These are phyloP conservation scores for Fusarium sterilihyphosum DNA, from an alignment of 2,329 filamentous ascomycete species.

Conservation along the genomic window DNA sequence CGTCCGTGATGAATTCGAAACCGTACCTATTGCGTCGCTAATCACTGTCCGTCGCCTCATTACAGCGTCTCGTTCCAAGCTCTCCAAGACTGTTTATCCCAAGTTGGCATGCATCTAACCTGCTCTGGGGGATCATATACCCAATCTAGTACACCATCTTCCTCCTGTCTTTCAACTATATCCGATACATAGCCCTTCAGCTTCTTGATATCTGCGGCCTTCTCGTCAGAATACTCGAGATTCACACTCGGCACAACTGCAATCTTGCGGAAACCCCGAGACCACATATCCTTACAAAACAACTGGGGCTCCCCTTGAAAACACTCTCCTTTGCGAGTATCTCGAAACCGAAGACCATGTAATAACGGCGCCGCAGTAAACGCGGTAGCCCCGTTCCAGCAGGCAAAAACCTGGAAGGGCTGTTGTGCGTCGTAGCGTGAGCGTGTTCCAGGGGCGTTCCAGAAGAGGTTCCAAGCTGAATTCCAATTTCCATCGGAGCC, in stretches of 20 bases:
- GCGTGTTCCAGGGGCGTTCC: constrained; percentile 51
- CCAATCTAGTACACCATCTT: constrained; percentile 54
- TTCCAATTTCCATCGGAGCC: constrained; percentile 61
- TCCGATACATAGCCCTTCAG: constrained; percentile 60
- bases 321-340: constrained; percentile 55
- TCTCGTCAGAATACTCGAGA: constrained; percentile 62
- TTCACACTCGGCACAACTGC: constrained; percentile 66
- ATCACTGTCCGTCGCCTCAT: background rate
- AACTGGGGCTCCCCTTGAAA: constrained; percentile 64
- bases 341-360: constrained; percentile 57
- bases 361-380: constrained; percentile 61
- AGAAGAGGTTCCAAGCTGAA: constrained; percentile 61
- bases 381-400: constrained; percentile 67
- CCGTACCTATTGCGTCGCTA: too few species aligned
- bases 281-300: constrained; percentile 68
- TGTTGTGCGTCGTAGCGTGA: constrained; percentile 46
- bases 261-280: constrained; percentile 59
- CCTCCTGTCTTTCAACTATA: constrained; percentile 44
- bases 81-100: constrained; percentile 53
- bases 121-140: constrained; percentile 53
- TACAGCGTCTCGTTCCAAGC: constrained; percentile 47
- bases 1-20: background rate
- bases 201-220: constrained; percentile 57
- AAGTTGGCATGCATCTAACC: constrained; percentile 60
- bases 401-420: constrained; percentile 70